These are phyloP conservation scores for Solanum pennellii DNA, from an alignment of 257 asterid species.

Conservation along the genomic window DNA sequence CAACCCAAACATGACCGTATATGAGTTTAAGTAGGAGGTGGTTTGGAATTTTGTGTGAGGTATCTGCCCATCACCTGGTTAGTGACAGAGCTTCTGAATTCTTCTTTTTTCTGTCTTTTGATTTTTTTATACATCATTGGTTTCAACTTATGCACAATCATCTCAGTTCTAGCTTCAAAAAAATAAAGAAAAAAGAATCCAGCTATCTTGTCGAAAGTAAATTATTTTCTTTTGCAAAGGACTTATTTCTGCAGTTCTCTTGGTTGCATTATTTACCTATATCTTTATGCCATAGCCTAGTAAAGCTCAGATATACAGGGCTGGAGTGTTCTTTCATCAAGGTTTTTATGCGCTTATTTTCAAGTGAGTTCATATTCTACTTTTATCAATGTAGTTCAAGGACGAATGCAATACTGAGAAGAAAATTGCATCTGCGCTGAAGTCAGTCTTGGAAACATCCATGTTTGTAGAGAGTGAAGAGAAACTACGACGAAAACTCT, in stretches of 20 bases:
- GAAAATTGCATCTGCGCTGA: conserved; percentile 68
- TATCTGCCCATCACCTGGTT: not conserved
- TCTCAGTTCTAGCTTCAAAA: not conserved
- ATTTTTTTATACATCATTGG: not conserved
- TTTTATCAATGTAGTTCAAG: conserved; percentile 56
- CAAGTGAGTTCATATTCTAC: not conserved
- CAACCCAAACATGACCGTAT: no score
- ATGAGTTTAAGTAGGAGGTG: not conserved
- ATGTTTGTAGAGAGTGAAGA: conserved; percentile 62
- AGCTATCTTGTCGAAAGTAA: not conserved
- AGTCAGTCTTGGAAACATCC: conserved; percentile 51
- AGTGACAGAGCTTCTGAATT: not conserved
- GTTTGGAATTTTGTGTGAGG: not conserved
- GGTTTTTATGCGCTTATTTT: not conserved
- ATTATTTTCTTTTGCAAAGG: not conserved
- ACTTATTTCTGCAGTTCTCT: not conserved
- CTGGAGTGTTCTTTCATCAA: not conserved
- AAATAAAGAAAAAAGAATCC: not conserved
- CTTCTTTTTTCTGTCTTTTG: not conserved
- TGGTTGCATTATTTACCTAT: not conserved
- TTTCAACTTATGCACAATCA: not conserved
- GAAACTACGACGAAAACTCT: conserved; percentile 49
- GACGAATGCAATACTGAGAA: conserved; percentile 85
- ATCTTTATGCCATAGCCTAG: not conserved
- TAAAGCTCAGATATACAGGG: not conserved